Conservation (phyloP, 2,329 filamentous ascomycete genomes). For the Dactylellina sp. region DNA sequence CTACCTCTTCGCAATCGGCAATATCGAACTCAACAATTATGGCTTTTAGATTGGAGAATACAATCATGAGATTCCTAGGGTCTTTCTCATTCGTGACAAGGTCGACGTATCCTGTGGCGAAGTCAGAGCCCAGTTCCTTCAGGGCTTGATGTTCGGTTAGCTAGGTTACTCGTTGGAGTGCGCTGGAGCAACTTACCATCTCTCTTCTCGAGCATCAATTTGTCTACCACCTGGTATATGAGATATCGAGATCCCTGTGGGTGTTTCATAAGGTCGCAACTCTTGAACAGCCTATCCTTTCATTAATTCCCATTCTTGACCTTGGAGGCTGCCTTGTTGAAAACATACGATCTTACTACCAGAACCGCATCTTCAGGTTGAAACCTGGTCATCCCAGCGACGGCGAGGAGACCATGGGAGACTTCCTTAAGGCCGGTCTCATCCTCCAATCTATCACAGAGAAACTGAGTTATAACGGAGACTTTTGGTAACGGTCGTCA, state of each 20-base stretch:
- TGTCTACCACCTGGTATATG: conserved; percentile 72
- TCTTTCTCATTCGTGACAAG: conserved; percentile 77
- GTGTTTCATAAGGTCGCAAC: conserved; percentile 71
- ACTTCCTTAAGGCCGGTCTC: conserved; percentile 67
- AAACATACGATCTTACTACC: conserved; percentile 61
- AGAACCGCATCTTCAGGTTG: conserved; percentile 69
- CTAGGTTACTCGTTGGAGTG: background rate
- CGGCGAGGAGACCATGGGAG: conserved; percentile 70
- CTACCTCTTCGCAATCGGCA: conserved; percentile 70
- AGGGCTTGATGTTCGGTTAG: conserved; percentile 64
- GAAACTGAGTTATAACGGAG: conserved; percentile 73
- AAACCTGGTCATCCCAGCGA: conserved; percentile 73
- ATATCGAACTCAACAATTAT: conserved; percentile 77
- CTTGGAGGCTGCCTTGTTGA: conserved; percentile 38
- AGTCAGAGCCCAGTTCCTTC: conserved; percentile 70
- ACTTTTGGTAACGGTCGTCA: conserved; percentile 64
- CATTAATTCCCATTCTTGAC: conserved; percentile 45
- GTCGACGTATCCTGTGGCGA: conserved; percentile 72
- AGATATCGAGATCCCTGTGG: conserved; percentile 75
- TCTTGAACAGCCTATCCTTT: conserved; percentile 65
- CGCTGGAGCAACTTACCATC: conserved; percentile 64
- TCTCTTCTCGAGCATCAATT: conserved; percentile 73
- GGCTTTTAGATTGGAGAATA: conserved; percentile 75
- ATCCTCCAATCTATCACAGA: conserved; percentile 74
- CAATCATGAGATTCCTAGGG: conserved; percentile 76